Base-by-base conservation (phyloP, 768 basidiomycete genomes). In the Termitomyces sp. region DNA sequence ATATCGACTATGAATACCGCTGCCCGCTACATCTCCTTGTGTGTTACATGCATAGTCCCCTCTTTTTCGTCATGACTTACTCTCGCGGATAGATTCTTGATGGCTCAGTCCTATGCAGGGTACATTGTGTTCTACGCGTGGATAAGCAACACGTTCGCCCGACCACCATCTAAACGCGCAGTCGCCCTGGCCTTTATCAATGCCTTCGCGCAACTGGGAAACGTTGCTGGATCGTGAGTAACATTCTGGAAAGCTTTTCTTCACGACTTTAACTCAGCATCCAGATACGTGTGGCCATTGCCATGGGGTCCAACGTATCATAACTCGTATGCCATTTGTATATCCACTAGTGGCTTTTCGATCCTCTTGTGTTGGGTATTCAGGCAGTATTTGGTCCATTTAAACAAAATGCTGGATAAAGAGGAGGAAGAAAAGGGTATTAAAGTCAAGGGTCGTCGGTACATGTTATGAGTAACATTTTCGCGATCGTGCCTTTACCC, bases 141-240 rank as follows among this genome's bases (percentile, higher is more conserved):
- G 81, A 73, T 76, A 10, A 79, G 77, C 57, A 74, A 76, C 30
- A 74, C 79, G n/a, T 73, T 82, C 18, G 67, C 76, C 6, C 68
- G 83, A n/a, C 86, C 93, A 26, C 79, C 91, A 5, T 84, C 87
- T n/a, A 95, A 94, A 71, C 85, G 93, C 5, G 89, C 93, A 2
- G 87, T 94, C n/a, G 87, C 87, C 13, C 76, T 96, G 49, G 93
- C 92, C 1, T 72, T 90, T 59, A 82, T 94, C 65, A 93, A 94
- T 69, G 83, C 86, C 43, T 83, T 92, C 66, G 87, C 87, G 9
- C 86, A 91, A 65, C 76, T 91, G 3, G 94, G 94, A 0, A 95
- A 95, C 72, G 78, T 96, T 43, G 73, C 85, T 44, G 93, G 93
- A 60, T 86, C 91, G 76, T 94, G 76, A 74, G 84, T 81, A 28